These are phyloP conservation scores for Botrytis fragariae DNA, from an alignment of 2,329 filamentous ascomycete species.

Conservation along the genomic window DNA sequence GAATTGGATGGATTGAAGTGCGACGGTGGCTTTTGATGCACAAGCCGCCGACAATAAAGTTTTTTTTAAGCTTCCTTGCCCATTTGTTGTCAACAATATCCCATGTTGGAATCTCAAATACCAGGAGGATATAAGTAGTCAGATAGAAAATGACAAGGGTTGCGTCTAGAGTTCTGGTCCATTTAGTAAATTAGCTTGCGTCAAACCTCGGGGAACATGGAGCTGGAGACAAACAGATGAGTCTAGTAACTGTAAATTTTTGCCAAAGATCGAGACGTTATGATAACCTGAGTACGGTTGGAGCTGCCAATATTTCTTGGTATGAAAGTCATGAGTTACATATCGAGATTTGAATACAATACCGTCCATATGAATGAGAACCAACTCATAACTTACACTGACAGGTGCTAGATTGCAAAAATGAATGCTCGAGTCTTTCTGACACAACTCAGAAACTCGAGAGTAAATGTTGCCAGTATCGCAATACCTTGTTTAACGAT, in stretches of 20 bases:
- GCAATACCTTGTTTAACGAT: neutral
- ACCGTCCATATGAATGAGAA: neutral
- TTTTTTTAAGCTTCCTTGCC: neutral
- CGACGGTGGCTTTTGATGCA: neutral
- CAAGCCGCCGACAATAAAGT: neutral
- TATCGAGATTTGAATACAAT: neutral
- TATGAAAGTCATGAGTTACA: no score
- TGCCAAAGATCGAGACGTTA: neutral
- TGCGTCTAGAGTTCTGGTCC: neutral
- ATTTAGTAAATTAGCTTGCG: neutral
- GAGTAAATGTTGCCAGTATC: neutral
- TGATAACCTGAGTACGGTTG: neutral
- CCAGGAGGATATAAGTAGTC: neutral
- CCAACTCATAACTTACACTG: conserved; percentile 6
- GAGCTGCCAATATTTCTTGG: neutral
- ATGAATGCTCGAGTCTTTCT: neutral
- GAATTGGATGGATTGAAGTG: neutral
- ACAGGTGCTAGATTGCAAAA: neutral
- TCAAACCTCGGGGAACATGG: neutral
- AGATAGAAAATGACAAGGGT: conserved; percentile 3
- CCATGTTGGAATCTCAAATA: neutral
- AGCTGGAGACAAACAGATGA: conserved; percentile 5
- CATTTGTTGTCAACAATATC: neutral
- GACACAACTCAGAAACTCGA: neutral
- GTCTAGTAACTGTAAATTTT: neutral